Percentiles rank a stretch among this genome's conserved stretches.
phyloP scores from a whole-genome alignment of 768 basidiomycete species.

The Holtermanniella nyarrowii region DNA sequence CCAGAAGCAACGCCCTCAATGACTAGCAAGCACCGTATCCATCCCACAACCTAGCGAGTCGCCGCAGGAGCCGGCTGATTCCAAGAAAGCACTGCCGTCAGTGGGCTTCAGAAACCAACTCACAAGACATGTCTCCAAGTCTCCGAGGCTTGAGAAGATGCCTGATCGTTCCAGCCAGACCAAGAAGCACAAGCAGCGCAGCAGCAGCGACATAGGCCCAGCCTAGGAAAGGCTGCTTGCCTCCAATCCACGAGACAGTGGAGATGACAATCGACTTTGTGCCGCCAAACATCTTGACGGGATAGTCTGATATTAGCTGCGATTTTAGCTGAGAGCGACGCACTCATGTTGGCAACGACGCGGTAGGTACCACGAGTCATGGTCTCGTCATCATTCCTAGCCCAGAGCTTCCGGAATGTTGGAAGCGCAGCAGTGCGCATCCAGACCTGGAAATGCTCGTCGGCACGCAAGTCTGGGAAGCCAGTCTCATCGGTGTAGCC shows the following conservation, averaged over 20 bases:
- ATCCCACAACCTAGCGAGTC: background rate
- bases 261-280: slow-evolving; percentile 96
- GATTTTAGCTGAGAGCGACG: slow-evolving; percentile 37
- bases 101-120: slow-evolving; percentile 10
- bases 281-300: slow-evolving; percentile 78
- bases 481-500: slow-evolving; percentile 57
- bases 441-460: slow-evolving; percentile 99
- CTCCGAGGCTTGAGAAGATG: slow-evolving; percentile 82
- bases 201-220: slow-evolving; percentile 94
- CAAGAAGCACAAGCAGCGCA: slow-evolving; percentile 74
- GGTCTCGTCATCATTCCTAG: slow-evolving; percentile 68
- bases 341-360: slow-evolving; percentile 71
- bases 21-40: no score
- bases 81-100: slow-evolving; percentile 36
- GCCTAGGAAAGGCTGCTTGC: slow-evolving; percentile 95
- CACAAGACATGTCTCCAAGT: slow-evolving; percentile 39
- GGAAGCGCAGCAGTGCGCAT: slow-evolving; percentile 97
- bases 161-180: slow-evolving; percentile 74
- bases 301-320: slow-evolving; percentile 60
- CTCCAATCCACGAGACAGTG: slow-evolving; percentile 96
- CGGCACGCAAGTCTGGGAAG: slow-evolving; percentile 60
- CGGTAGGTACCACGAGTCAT: slow-evolving; percentile 66
- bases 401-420: slow-evolving; percentile 91
- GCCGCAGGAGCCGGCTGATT: slow-evolving; percentile 27
- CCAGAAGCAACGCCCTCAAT: no score